phyloP scores from a whole-genome alignment of 768 basidiomycete genomes.

The Leccinellum rugosiceps region DNA sequence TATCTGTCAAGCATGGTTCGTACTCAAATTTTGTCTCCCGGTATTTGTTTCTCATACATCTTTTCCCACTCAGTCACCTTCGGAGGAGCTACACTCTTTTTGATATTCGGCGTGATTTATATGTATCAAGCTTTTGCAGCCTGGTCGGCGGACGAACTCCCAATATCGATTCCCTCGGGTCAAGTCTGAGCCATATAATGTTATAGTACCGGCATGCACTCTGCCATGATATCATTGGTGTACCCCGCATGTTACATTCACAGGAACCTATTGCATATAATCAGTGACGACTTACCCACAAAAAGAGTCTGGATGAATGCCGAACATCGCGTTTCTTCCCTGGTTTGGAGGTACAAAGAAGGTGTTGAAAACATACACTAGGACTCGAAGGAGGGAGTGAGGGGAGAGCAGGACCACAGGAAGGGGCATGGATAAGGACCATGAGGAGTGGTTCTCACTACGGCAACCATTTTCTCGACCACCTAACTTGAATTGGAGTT shows the following conservation, averaged over 20 bases:
- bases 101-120: conserved; percentile 80
- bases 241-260: conserved; percentile 3
- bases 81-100: conserved; percentile 77
- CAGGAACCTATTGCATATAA: background rate
- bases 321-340: background rate
- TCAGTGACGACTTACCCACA: background rate
- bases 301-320: background rate
- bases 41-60: background rate
- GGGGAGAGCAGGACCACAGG: background rate
- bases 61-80: conserved; percentile 62
- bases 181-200: background rate
- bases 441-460: background rate
- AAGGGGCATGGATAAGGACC: background rate
- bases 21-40: conserved; percentile 12
- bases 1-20: conserved; percentile 89
- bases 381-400: background rate
- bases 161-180: conserved; percentile 15
- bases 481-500: background rate
- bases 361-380: background rate
- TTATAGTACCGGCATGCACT: background rate
- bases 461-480: background rate
- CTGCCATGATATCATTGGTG: background rate
- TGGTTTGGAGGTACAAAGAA: background rate
- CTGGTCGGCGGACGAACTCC: conserved; percentile 17
- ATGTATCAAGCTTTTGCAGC: conserved; percentile 55